A percentile compares a stretch with the other conserved stretches of the same genome.
Conservation (phyloP, 1,139 yeast genomes). For the Blastobotrys proliferans region DNA sequence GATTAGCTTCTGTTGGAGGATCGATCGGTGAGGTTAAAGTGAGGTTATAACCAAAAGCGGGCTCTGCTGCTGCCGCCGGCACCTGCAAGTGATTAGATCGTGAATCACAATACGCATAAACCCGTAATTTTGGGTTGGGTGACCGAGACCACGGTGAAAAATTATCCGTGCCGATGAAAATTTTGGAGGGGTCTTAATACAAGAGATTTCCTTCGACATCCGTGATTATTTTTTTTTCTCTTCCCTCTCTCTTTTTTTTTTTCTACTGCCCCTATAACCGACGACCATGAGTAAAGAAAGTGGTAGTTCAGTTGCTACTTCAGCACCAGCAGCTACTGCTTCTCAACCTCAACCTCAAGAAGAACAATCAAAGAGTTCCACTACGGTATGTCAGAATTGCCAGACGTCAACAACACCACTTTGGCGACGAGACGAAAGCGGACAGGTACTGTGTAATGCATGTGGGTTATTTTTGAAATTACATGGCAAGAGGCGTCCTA, state of each 20-base stretch:
- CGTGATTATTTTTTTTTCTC: too few relatives aligned
- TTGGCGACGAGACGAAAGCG: constrained; percentile 92
- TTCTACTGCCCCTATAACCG: background rate
- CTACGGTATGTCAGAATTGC: constrained; percentile 82
- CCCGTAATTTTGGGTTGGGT: too few relatives aligned
- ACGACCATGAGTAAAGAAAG: constrained; percentile 1
- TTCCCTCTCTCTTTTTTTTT: background rate
- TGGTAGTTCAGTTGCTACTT: background rate
- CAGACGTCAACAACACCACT: constrained; percentile 87
- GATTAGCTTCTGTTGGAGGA: too few relatives aligned
- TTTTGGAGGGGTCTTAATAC: too few relatives aligned
- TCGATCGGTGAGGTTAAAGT: too few relatives aligned
- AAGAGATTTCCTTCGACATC: too few relatives aligned
- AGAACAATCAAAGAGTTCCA: background rate
- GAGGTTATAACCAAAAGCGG: too few relatives aligned
- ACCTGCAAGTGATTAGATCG: too few relatives aligned
- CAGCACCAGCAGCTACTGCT: background rate
- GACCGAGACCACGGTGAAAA: too few relatives aligned
- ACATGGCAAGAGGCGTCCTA: constrained; percentile 90
- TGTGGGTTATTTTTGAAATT: constrained; percentile 86
- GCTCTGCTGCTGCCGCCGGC: too few relatives aligned
- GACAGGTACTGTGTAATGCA: constrained; percentile 89
- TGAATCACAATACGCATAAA: too few relatives aligned
- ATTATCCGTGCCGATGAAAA: too few relatives aligned
- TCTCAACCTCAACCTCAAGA: background rate